Conservation (phyloP, 2,329 filamentous ascomycete genomes). For the Camillea tinctor region DNA sequence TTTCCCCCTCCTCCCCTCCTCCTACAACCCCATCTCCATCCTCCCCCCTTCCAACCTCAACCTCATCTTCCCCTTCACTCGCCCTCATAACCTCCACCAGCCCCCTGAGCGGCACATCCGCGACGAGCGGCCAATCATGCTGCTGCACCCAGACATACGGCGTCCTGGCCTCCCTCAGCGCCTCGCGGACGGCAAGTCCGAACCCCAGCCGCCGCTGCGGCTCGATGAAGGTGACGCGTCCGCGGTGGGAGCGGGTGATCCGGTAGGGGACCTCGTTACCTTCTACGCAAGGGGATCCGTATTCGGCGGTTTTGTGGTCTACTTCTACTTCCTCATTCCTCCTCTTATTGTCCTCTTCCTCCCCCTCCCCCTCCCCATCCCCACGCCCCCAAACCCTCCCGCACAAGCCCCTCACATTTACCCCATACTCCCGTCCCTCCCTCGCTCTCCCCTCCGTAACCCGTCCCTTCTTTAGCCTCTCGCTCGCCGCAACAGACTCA, state of each 20-base stretch:
- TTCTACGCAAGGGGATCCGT: slow-evolving; percentile 39
- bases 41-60: too few relatives aligned
- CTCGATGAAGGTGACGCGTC: slow-evolving; percentile 50
- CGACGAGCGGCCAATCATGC: slow-evolving; percentile 53
- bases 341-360: too few relatives aligned
- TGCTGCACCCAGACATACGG: slow-evolving; percentile 58
- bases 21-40: too few relatives aligned
- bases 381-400: slow-evolving; percentile 25
- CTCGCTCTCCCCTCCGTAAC: slow-evolving; percentile 46
- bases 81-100: slow-evolving; percentile 47
- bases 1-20: slow-evolving; percentile 27
- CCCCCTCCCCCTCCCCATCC: too few relatives aligned
- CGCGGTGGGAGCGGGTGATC: slow-evolving; percentile 34
- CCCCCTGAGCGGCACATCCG: slow-evolving; percentile 42
- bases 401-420: slow-evolving; percentile 44
- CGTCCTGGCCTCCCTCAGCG: slow-evolving; percentile 44
- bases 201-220: slow-evolving; percentile 48
- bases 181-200: slow-evolving; percentile 52
- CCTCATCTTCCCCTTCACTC: slow-evolving; percentile 27
- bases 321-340: too few relatives aligned
- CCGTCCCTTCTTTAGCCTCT: slow-evolving; percentile 55
- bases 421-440: slow-evolving; percentile 45
- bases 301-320: slow-evolving; percentile 40
- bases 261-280: slow-evolving; percentile 39
- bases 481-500: slow-evolving; percentile 46